Evolutionary conservation across 108 stramenopile genomes (phyloP).

Genomic region (Pinguiococcus pyrenoidosus): DNA sequence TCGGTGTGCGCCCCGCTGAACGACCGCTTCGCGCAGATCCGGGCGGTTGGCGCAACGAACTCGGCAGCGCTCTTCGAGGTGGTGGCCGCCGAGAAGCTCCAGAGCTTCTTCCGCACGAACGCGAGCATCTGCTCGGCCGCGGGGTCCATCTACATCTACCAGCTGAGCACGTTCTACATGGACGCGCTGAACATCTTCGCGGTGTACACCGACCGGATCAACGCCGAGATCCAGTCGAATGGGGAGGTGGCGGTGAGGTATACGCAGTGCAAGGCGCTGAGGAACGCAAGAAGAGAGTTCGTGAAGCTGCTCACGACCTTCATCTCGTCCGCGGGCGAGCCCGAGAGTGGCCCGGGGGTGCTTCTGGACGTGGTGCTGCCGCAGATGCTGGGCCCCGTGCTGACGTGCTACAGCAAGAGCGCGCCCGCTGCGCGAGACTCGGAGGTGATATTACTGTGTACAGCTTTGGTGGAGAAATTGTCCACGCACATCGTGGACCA

Average conservation of each 20-base stretch:
- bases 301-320: constrained; percentile 76
- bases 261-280: no score
- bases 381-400: constrained; percentile 84
- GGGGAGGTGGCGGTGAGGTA: constrained; percentile 72
- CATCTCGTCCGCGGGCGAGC: constrained; percentile 79
- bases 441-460: constrained; percentile 73
- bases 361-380: constrained; percentile 85
- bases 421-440: constrained; percentile 81
- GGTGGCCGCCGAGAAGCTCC: neutral
- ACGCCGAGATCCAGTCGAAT: constrained; percentile 66
- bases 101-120: no score
- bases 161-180: constrained; percentile 80
- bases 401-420: constrained; percentile 82
- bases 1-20: no score
- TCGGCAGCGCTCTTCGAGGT: no score
- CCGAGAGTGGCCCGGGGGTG: constrained; percentile 69
- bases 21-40: no score
- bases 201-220: constrained; percentile 85
- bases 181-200: constrained; percentile 96
- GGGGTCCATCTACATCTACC: constrained; percentile 80
- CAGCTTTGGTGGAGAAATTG: constrained; percentile 70
- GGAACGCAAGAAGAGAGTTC: constrained; percentile 90
- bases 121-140: constrained; percentile 70
- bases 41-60: no score
- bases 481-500: constrained; percentile 29